Evolutionary conservation across 108 stramenopile species (phyloP), one percentile per base, ranked within the genome.

Genomic region (Fistulifera pelliculosa): DNA sequence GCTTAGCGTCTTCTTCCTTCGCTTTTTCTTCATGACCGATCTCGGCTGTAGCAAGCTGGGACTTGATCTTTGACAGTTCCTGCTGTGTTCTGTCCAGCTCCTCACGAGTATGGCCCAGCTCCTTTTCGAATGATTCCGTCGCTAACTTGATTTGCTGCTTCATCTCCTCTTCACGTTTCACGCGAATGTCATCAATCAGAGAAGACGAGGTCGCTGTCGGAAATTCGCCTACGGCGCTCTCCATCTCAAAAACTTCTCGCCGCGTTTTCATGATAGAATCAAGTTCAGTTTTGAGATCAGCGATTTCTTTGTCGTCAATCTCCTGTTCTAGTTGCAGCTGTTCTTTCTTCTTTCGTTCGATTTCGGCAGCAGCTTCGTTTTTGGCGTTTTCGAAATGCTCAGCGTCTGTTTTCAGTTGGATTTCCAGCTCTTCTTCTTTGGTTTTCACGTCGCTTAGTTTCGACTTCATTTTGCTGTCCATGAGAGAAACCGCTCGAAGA

Each of bases 11-110:
- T 21, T 62, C 77, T 15, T 53, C 52, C 49, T 76, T 50, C 14
- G 72, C n/a, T 41, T 67, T 64, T 13, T 59, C n/a, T 38, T 77
- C 42, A 31, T 61, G 64, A 27, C 50, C 60, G 18, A 51, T 25
- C 18, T 81, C 64, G 19, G 58, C 62, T 0, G 52, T 64, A 0
- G 64, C 65, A 44, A 71, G 42, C 42, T 72, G 68, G 17, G 55
- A 44, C 23, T 60, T 49, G 19, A 59, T 25, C 28, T 61, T 60
- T 15, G 58, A 27, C 17, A 47, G 52, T 11, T 55, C 19, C 6
- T 66, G 31, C 0, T 35, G 52, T 0, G 69, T 56, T 38, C 50
- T 57, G 26, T 68, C 69, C 40, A 75, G 26, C 19, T 76, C 64
- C 12, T 26, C 35, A 42, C 50, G 38, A 10, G 70, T 62, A 19